Conservation (phyloP, 1,284 basidiomycete genomes). For the Ganoderma lucidum region DNA sequence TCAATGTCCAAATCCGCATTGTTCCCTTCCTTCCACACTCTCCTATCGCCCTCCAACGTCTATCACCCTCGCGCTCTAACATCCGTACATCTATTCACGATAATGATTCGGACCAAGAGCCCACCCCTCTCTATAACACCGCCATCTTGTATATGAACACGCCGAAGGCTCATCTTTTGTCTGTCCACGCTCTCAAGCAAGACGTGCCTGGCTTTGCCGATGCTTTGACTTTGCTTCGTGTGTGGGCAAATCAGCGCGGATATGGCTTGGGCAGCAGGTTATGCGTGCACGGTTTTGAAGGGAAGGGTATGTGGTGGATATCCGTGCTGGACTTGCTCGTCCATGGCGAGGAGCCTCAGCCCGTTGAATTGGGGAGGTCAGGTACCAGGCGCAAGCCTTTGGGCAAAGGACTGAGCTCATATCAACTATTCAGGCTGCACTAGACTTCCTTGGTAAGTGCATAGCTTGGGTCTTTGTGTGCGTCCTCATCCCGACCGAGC, state of each 20-base stretch:
- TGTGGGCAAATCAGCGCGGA: conserved; percentile 93
- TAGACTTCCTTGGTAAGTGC: conserved; percentile 78
- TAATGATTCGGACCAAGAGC: conserved; percentile 34
- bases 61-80: conserved; percentile 83
- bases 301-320: conserved; percentile 73
- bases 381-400: conserved; percentile 61
- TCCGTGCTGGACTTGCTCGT: conserved; percentile 78
- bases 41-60: conserved; percentile 68
- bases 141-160: conserved; percentile 74
- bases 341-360: conserved; percentile 66
- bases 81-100: conserved; percentile 52
- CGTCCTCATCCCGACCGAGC: too few relatives aligned
- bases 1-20: conserved; percentile 77
- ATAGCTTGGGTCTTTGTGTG: background rate
- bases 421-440: conserved; percentile 84
- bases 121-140: conserved; percentile 86
- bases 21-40: conserved; percentile 72
- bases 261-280: conserved; percentile 64
- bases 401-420: conserved; percentile 82
- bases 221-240: conserved; percentile 81
- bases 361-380: conserved; percentile 39
- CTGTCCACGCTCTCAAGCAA: conserved; percentile 72
- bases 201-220: conserved; percentile 74
- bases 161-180: conserved; percentile 73
- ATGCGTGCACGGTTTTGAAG: conserved; percentile 75